Base-by-base conservation (phyloP, 2,329 filamentous ascomycete genomes). In the Coniochaeta pulveracea region DNA sequence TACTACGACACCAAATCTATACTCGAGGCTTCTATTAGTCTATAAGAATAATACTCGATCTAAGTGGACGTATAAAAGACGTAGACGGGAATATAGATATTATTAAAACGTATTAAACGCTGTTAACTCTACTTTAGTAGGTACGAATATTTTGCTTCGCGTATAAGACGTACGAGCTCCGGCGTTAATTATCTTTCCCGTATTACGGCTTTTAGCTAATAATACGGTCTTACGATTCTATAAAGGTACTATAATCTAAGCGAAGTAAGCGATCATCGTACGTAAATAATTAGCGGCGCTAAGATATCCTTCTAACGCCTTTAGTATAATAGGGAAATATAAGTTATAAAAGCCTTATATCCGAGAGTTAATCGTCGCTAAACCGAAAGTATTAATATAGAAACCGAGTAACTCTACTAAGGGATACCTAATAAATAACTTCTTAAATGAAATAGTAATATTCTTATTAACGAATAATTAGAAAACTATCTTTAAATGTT, bases 321-420 rank as follows among this genome's bases (percentile, higher is more conserved):
- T 36, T 19, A 36, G 6, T 4, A 6, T 33, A 3, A 2, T 19
- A 10, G 12, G 12, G 17, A 36, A 36, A 1, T 3, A 10, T 3
- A 33, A 6, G 4, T 27, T 21, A 19, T 26, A 10, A 22, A 36
- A 36, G 11, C 5, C 14, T 27, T 36, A 5, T 8, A 16, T 36
- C 12, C 15, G n/a, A 3, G 25, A 10, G 3, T 26, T 19, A 2
- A n/a, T 36, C 22, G n/a, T 32, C n/a, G 12, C 10, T 15, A 27
- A 6, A 2, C 22, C 19, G 3, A 36, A 10, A 3, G 6, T 26
- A 26, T 36, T 18, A 15, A 36, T 26, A 26, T 36, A 36, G 6
- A 36, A 36, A 4, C n/a, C 18, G 7, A 36, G 14, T 27, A 36
- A 17, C n/a, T 36, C 19, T 9, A 35, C 16, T 6, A 23, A 35